These are phyloP conservation scores for Ogataea paradorogensis DNA, from an alignment of 805 yeast genomes.

Conservation along the genomic window DNA sequence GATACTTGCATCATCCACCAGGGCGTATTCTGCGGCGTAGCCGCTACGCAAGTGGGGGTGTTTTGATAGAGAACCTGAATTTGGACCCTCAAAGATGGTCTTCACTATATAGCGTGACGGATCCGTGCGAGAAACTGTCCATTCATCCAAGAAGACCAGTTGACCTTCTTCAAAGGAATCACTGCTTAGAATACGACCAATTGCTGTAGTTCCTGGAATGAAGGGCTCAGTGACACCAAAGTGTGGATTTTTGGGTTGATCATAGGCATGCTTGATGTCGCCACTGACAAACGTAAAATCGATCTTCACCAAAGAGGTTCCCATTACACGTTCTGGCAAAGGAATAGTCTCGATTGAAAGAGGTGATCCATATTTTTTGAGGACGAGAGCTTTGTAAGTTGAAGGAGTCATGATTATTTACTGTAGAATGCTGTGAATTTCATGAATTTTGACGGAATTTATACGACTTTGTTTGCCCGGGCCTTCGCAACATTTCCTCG, in stretches of 20 bases:
- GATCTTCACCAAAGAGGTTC: conserved; percentile 5
- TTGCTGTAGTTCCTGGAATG: conserved; percentile 5
- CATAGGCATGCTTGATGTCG: background rate
- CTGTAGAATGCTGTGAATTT: too few relatives aligned
- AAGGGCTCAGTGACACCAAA: conserved; percentile 9
- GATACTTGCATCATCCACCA: conserved; percentile 1
- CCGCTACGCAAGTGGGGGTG: conserved; percentile 4
- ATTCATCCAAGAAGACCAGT: conserved; percentile 6
- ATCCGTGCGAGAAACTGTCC: conserved; percentile 1
- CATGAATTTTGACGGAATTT: too few relatives aligned
- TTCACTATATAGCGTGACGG: background rate
- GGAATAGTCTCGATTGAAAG: background rate
- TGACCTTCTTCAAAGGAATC: conserved; percentile 3
- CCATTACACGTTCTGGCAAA: conserved; percentile 4
- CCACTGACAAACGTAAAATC: background rate
- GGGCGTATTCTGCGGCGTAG: conserved; percentile 4
- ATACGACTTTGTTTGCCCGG: too few relatives aligned
- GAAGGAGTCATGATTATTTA: background rate
- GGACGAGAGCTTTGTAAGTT: conserved; percentile 9
- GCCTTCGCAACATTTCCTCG: too few relatives aligned
- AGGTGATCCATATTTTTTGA: conserved; percentile 3
- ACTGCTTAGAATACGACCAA: conserved; percentile 6
- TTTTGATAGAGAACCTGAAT: conserved; percentile 1
- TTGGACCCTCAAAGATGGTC: conserved; percentile 5
- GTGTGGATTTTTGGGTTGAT: conserved; percentile 2